Base-by-base conservation (phyloP, 2,329 filamentous ascomycete genomes). In the Biscogniauxia mediterranea region DNA sequence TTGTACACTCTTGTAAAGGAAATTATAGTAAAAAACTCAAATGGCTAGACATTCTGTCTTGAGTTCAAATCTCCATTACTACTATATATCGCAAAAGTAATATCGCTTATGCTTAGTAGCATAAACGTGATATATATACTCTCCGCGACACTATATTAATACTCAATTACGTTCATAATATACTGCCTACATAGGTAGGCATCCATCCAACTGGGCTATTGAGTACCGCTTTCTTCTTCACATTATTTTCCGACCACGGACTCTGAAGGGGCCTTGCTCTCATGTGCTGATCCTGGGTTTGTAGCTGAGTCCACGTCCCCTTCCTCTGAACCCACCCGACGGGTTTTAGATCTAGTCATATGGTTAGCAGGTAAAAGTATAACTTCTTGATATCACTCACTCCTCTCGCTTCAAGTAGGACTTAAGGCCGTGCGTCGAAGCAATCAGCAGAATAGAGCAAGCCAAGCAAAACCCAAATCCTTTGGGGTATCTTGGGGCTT, bases 401-500 rank as follows among this genome's bases (percentile, higher is more conserved):
- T 68, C 65, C 6, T 60, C 59, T 1, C 60, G 59, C 54, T 66
- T 66, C 17, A 71, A 52, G 54, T 66, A 69, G n/a, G 64, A 38
- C 25, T 61, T 62, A 20, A 72, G 61, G 1, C 59, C 46, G 60
- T 70, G 69, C 46, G 70, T 68, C 4, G 67, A 55, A 20, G 67
- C 61, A 3, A 75, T 71, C 5, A 75, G 58, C 0, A 63, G 26
- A 1, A 79, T 74, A 0, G 76, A 73, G 62, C 75, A 68, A 0
- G 71, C 73, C 2, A 79, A 54, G 2, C 71, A 68, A 55, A 77
- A 79, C 0, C 74, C 68, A 49, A 76, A 81, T 3, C 79, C 79
- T 59, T 80, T 81, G 0, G 73, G 71, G 55, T 75, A 82, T 1
- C 74, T 64, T 1, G 80, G 79, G 0, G 74, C 75, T 60, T 82